Percentiles rank a stretch among this genome's conserved stretches.
phyloP scores from a whole-genome alignment of 805 yeast genomes.

The Candida awuae region DNA sequence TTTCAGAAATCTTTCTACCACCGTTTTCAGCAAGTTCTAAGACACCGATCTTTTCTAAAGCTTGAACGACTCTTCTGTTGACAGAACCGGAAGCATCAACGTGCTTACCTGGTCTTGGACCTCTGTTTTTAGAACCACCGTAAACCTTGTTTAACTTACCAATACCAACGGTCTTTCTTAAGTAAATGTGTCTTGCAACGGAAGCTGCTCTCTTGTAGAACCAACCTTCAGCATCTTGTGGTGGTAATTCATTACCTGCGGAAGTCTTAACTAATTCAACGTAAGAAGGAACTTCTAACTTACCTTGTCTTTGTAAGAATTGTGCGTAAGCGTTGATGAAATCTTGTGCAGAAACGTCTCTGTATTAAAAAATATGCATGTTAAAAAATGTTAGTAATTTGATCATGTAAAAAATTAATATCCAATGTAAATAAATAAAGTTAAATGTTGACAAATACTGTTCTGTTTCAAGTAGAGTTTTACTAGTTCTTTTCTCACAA shows the following conservation, averaged over 20 bases:
- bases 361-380: constrained; percentile 29
- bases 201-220: constrained; percentile 99
- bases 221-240: constrained; percentile 99
- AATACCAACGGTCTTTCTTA: constrained; percentile 98
- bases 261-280: constrained; percentile 99
- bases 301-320: constrained; percentile 99
- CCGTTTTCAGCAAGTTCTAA: constrained; percentile 95
- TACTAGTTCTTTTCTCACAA: too few species aligned
- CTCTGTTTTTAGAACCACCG: constrained; percentile 99
- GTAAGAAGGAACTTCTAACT: constrained; percentile 99
- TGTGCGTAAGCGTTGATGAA: constrained; percentile 99
- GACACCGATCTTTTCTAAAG: constrained; percentile 97
- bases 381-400: neutral
- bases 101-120: constrained; percentile 97
- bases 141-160: constrained; percentile 98
- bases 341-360: constrained; percentile 99
- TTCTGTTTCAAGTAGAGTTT: too few species aligned
- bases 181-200: constrained; percentile 99
- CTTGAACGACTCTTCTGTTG: constrained; percentile 97
- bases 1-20: constrained; percentile 98
- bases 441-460: too few species aligned
- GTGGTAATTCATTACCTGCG: constrained; percentile 98
- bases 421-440: too few species aligned
- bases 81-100: constrained; percentile 98
- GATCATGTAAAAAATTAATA: constrained; percentile 6